Evolutionary conservation across 495 filamentous ascomycete genomes (phyloP).

Genomic region (Talaromyces wortmannii): DNA sequence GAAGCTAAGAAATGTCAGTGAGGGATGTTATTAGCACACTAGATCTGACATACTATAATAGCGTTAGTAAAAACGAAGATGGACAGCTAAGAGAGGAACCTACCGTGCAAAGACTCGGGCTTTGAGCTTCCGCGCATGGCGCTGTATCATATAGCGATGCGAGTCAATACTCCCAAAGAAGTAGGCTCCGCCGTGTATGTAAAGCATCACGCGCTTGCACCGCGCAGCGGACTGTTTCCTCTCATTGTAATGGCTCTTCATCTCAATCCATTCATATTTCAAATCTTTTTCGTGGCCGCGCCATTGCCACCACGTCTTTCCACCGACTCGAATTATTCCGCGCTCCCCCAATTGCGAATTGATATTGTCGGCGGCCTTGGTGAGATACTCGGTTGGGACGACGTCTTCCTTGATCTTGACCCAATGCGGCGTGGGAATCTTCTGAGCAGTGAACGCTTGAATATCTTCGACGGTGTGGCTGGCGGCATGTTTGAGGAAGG

Average conservation of each 20-base stretch:
- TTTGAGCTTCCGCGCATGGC: constrained; percentile 88
- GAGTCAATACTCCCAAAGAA: constrained; percentile 91
- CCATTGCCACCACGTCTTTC: constrained; percentile 94
- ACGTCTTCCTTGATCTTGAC: constrained; percentile 69
- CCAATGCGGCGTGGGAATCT: constrained; percentile 85
- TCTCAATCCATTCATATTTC: constrained; percentile 92
- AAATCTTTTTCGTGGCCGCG: constrained; percentile 53
- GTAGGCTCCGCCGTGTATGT: constrained; percentile 81
- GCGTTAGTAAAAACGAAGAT: not conserved
- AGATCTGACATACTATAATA: not conserved
- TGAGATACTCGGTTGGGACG: constrained; percentile 55
- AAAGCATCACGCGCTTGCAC: constrained; percentile 78
- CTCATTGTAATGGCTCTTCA: constrained; percentile 72
- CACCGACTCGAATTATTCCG: constrained; percentile 69
- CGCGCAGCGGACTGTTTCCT: constrained; percentile 50
- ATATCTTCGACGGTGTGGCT: constrained; percentile 87
- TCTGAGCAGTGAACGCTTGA: constrained; percentile 82
- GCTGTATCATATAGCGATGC: constrained; percentile 92
- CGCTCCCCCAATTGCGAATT: constrained; percentile 65
- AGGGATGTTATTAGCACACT: constrained; percentile 5
- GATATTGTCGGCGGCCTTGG: constrained; percentile 54
- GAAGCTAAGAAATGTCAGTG: constrained; percentile 35
- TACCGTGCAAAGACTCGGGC: constrained; percentile 76
- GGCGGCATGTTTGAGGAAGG: constrained; percentile 75
- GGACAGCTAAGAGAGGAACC: not conserved